Evolutionary conservation across 257 asterid genomes (phyloP).

Genomic region (Oldenlandia corymbosa): DNA sequence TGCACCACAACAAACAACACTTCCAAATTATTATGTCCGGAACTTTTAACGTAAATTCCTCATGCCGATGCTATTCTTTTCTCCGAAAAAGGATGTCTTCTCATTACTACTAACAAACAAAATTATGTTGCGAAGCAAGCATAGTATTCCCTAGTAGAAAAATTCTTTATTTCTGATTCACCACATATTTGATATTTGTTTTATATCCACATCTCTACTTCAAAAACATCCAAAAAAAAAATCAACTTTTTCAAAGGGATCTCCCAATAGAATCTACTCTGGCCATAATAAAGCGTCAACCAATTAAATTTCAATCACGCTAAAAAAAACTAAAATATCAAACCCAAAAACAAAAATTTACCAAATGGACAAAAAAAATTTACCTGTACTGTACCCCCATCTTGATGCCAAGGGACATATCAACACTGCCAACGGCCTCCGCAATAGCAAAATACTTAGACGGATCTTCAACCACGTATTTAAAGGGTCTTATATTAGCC

Average conservation of each 20-base stretch:
- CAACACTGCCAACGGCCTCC: conserved; percentile 96
- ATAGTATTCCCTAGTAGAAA: background rate
- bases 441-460: conserved; percentile 75
- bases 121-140: too few relatives aligned
- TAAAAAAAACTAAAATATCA: background rate
- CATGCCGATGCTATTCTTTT: too few relatives aligned
- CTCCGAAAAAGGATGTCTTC: too few relatives aligned
- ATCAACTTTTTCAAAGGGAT: background rate
- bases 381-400: conserved; percentile 97
- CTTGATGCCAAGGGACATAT: conserved; percentile 90
- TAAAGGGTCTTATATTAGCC: conserved; percentile 73
- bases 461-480: conserved; percentile 68
- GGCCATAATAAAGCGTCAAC: background rate
- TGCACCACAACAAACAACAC: background rate
- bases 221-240: too few relatives aligned
- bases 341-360: background rate
- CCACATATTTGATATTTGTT: background rate
- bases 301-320: background rate
- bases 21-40: too few relatives aligned
- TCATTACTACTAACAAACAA: background rate
- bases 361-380: background rate
- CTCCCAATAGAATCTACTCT: background rate
- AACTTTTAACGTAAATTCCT: too few relatives aligned
- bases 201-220: background rate
- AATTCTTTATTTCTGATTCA: background rate